Percentiles rank a stretch among this genome's conserved stretches.
phyloP scores from a whole-genome alignment of 2,329 filamentous ascomycete genomes.

The Alternaria novae-zelandiae region DNA sequence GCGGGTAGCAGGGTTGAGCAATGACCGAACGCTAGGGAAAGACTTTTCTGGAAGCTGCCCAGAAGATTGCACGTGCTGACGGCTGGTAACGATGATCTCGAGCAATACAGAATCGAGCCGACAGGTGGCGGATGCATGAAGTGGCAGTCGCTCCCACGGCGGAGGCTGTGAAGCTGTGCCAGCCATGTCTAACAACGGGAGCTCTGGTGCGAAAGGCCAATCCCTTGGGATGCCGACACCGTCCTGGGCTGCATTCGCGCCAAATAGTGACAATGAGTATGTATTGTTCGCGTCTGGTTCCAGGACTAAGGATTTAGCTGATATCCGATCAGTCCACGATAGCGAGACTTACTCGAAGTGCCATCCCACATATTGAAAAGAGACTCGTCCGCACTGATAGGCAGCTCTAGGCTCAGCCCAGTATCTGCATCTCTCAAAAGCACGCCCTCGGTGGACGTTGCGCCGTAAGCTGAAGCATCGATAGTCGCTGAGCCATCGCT shows the following conservation, averaged over 20 bases:
- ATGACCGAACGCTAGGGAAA: constrained; percentile 6
- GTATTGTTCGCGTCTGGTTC: background rate
- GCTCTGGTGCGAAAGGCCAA: background rate
- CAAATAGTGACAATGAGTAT: background rate
- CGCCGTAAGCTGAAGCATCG: background rate
- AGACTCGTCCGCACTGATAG: background rate
- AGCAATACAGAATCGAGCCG: constrained; percentile 13
- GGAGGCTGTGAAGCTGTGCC: background rate
- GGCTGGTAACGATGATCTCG: background rate
- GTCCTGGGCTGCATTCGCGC: background rate
- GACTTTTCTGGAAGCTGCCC: constrained; percentile 2
- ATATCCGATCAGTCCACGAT: background rate
- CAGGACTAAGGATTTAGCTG: background rate
- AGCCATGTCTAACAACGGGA: background rate
- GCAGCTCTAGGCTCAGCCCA: constrained; percentile 8
- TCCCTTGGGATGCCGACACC: background rate
- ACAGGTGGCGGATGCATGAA: constrained; percentile 7
- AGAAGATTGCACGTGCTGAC: background rate
- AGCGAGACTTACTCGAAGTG: background rate
- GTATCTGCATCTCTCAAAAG: constrained; percentile 2
- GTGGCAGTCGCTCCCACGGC: constrained; percentile 10
- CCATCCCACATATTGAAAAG: constrained; percentile 12
- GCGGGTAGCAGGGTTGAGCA: constrained; percentile 11
- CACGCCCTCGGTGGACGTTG: background rate
- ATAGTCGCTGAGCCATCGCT: background rate